These are phyloP conservation scores for Quillaja saponaria DNA, from an alignment of 306 rosid genomes.

Conservation along the genomic window DNA sequence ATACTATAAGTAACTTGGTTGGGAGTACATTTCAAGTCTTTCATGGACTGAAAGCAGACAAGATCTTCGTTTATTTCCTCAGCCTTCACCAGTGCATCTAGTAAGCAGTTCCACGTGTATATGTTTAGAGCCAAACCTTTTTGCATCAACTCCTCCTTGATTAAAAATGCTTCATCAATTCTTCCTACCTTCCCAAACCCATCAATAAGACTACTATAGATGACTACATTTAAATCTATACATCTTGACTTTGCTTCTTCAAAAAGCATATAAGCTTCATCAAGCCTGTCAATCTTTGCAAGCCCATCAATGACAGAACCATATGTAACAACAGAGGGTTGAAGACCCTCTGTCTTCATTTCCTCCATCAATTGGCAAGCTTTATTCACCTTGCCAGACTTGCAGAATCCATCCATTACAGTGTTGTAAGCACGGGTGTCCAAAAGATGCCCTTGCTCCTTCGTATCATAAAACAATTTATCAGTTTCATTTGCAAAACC, in stretches of 20 bases:
- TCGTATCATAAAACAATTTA: slow-evolving; percentile 72
- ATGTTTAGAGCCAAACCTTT: slow-evolving; percentile 74
- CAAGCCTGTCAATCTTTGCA: slow-evolving; percentile 89
- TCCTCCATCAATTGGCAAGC: slow-evolving; percentile 91
- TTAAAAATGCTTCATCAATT: slow-evolving; percentile 88
- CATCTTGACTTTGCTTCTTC: slow-evolving; percentile 90
- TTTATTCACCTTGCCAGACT: slow-evolving; percentile 83
- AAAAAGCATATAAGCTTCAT: slow-evolving; percentile 93
- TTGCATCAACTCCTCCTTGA: slow-evolving; percentile 93
- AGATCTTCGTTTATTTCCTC: slow-evolving; percentile 90
- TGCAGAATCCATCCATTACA: slow-evolving; percentile 85
- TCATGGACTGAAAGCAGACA: slow-evolving; percentile 84
- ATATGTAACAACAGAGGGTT: slow-evolving; percentile 81
- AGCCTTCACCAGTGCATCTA: slow-evolving; percentile 87
- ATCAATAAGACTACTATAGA: slow-evolving; percentile 84
- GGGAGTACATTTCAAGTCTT: slow-evolving; percentile 71
- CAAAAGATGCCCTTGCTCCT: slow-evolving; percentile 77
- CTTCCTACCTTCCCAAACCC: slow-evolving; percentile 98
- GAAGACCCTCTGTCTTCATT: slow-evolving; percentile 83
- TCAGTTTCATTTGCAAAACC: slow-evolving; percentile 83
- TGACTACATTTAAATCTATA: slow-evolving; percentile 65
- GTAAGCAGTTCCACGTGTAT: slow-evolving; percentile 90
- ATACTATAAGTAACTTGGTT: slow-evolving; percentile 78
- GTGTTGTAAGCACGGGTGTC: slow-evolving; percentile 83
- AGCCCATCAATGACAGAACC: slow-evolving; percentile 93